Conservation (phyloP, 129 eudicot genomes). For the Flaveria sonorensis region DNA sequence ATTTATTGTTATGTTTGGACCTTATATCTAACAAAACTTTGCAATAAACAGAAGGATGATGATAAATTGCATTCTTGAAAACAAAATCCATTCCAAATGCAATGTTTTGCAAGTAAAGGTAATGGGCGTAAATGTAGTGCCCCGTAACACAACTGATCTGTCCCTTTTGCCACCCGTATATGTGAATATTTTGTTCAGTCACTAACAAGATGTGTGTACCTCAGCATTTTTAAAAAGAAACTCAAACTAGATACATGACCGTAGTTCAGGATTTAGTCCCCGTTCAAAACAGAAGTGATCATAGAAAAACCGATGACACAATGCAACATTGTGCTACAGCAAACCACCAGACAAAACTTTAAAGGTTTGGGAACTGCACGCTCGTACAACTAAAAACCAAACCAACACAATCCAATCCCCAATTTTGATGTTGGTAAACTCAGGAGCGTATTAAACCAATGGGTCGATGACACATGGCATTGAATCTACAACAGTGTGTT, state of each 20-base stretch:
- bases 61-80: too few relatives aligned
- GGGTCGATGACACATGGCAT: slow-evolving; percentile 4
- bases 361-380: background rate
- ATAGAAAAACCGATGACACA: background rate
- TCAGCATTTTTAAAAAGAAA: background rate
- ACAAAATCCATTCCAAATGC: too few relatives aligned
- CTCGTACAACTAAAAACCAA: background rate
- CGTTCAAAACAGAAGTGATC: background rate
- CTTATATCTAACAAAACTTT: too few relatives aligned
- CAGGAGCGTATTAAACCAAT: background rate
- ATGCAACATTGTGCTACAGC: slow-evolving; percentile 4
- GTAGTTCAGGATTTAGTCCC: background rate
- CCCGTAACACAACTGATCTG: too few relatives aligned
- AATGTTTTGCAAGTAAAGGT: too few relatives aligned
- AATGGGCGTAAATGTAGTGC: too few relatives aligned
- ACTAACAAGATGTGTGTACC: background rate
- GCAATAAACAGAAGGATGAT: too few relatives aligned
- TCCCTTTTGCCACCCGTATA: too few relatives aligned
- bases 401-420: background rate
- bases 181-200: background rate
- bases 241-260: background rate
- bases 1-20: too few relatives aligned
- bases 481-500: slow-evolving; percentile 3
- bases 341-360: slow-evolving; percentile 5
- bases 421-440: background rate